Evolutionary conservation across 2,329 filamentous ascomycete species (phyloP), one percentile per base, ranked within the genome.

Genomic region (Akanthomyces dipterigenus): DNA sequence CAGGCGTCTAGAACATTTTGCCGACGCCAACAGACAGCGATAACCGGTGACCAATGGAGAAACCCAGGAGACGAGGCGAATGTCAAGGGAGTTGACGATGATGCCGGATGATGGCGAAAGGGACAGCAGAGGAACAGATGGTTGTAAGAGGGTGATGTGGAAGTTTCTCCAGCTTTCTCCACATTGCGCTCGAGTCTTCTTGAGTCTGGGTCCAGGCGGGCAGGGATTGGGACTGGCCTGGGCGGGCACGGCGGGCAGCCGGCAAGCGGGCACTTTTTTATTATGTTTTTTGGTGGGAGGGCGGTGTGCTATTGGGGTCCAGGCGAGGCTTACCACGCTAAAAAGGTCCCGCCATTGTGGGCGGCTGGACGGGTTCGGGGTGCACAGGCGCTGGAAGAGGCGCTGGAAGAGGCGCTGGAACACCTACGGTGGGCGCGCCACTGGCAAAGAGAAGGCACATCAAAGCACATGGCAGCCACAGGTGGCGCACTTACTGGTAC

Each of bases 91-190:
- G 61, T 63, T 61, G 64, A 65, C 64, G 64, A 62, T 67, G 65
- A 63, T 55, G 62, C 59, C 63, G 65, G 65, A 63, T 63, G 59
- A 65, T 61, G 66, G 67, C 65, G 64, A 67, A 63, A 65, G 63
- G 63, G 64, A 64, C 62, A 64, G 66, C 64, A 65, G 65, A 58
- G 61, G 64, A 62, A 49, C 63, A 70, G 66, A 67, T 63, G 64
- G 63, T 60, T 59, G 68, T 66, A 69, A 74, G 68, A 76, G 70
- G 73, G 71, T 75, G 72, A 77, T 70, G 74, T 76, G 73, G 74
- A 76, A 76, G 73, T 71, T 75, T 73, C 69, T 70, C 71, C 66
- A 71, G 69, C 65, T 68, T 67, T 68, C 70, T 69, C 68, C 67
- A 71, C 66, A 67, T 61, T 67, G 65, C 63, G 65, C 65, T 43